Percentiles rank a stretch among this genome's conserved stretches.
Evolutionary conservation across 129 eudicot species (phyloP).

Genomic region (Tagetes patula): DNA sequence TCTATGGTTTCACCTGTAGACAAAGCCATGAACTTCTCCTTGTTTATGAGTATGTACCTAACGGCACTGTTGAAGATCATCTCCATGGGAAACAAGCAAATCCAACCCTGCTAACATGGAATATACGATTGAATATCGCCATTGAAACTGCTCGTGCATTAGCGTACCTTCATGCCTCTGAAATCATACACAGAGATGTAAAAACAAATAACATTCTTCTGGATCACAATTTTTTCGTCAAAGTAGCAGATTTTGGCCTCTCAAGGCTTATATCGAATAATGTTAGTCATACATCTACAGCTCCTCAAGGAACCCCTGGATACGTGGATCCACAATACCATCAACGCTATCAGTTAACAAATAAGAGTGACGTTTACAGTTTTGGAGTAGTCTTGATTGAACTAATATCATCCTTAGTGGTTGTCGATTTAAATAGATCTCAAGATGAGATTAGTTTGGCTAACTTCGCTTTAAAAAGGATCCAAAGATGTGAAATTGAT

Average conservation of each 20-base stretch:
- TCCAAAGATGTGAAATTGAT: constrained; percentile 50
- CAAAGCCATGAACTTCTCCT: constrained; percentile 64
- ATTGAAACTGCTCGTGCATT: no score
- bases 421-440: constrained; percentile 67
- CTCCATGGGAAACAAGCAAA: constrained; percentile 21
- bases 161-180: no score
- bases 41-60: constrained; percentile 53
- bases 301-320: constrained; percentile 96
- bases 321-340: constrained; percentile 82
- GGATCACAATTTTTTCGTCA: constrained; percentile 43
- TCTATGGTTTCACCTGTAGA: constrained; percentile 69
- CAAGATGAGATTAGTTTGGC: constrained; percentile 76
- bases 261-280: constrained; percentile 55
- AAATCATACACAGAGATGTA: no score
- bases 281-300: constrained; percentile 74
- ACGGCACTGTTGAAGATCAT: constrained; percentile 68
- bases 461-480: constrained; percentile 66
- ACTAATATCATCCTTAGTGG: constrained; percentile 81
- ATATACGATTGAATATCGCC: no score
- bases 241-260: constrained; percentile 63
- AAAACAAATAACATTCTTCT: constrained; percentile 9
- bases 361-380: constrained; percentile 92
- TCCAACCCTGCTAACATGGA: no score
- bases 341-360: constrained; percentile 70
- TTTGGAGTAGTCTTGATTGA: constrained; percentile 87